Evolutionary conservation across 140 eudicot genomes (phyloP).

Genomic region (Anethum foeniculum): DNA sequence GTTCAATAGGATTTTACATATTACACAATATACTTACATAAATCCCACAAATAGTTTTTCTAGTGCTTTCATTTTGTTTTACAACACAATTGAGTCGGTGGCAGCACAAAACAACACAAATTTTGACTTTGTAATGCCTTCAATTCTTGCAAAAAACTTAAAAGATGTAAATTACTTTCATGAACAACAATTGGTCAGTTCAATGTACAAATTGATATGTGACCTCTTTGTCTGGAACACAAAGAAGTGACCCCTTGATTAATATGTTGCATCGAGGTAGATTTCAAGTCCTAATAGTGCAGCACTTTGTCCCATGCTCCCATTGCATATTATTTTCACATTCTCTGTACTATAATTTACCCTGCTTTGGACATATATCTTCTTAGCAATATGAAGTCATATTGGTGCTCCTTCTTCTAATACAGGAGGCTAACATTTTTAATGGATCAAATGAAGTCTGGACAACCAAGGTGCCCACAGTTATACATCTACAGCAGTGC

Average conservation of each 20-base stretch:
- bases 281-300: background rate
- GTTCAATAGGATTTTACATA: background rate
- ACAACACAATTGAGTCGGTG: background rate
- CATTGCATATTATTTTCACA: background rate
- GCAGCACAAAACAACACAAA: background rate
- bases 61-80: background rate
- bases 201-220: background rate
- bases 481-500: conserved; percentile 88
- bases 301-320: background rate
- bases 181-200: background rate
- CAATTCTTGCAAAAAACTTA: background rate
- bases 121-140: background rate
- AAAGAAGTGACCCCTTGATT: background rate
- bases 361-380: background rate
- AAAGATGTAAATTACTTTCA: background rate
- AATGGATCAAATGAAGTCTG: conserved; percentile 41
- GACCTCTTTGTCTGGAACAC: background rate
- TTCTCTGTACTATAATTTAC: background rate
- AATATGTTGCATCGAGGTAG: background rate
- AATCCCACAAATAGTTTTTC: background rate
- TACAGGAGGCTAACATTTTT: conserved; percentile 79
- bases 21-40: background rate
- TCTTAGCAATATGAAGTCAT: background rate
- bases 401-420: conserved; percentile 1
- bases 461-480: conserved; percentile 93